A percentile compares a stretch with the other conserved stretches of the same genome.
Conservation (phyloP, 1,139 yeast species). For the Suhomyces panamericanus region DNA sequence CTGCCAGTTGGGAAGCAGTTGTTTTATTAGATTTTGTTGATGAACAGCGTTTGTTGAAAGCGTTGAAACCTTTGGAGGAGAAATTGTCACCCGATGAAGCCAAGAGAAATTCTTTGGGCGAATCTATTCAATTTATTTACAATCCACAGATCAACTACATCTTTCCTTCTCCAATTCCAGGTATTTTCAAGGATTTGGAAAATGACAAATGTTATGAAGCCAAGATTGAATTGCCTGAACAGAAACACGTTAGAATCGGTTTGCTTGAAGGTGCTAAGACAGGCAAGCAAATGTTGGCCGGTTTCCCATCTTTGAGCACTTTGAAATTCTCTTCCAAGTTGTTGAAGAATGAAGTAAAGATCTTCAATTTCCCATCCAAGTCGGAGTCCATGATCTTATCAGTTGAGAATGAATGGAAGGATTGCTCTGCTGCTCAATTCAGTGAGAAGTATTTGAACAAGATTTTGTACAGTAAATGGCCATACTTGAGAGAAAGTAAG, state of each 20-base stretch:
- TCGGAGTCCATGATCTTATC: slow-evolving; percentile 78
- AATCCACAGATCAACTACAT: slow-evolving; percentile 75
- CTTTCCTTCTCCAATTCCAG: slow-evolving; percentile 78
- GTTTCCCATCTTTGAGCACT: slow-evolving; percentile 82
- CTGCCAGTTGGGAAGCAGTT: slow-evolving; percentile 98
- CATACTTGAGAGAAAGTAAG: slow-evolving; percentile 79
- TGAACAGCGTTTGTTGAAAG: slow-evolving; percentile 67
- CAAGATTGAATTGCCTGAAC: slow-evolving; percentile 50
- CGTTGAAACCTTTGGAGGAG: slow-evolving; percentile 63
- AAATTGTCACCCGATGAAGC: slow-evolving; percentile 69
- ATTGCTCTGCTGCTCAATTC: slow-evolving; percentile 53
- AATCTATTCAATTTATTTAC: slow-evolving; percentile 62
- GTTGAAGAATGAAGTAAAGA: slow-evolving; percentile 63
- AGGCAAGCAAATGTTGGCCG: slow-evolving; percentile 75
- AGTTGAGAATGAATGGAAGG: slow-evolving; percentile 53
- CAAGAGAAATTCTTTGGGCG: slow-evolving; percentile 72
- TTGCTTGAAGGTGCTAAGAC: slow-evolving; percentile 65
- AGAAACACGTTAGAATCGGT: slow-evolving; percentile 55
- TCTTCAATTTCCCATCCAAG: slow-evolving; percentile 83
- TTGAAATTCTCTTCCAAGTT: slow-evolving; percentile 56
- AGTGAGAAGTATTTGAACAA: slow-evolving; percentile 61
- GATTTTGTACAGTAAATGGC: slow-evolving; percentile 80
- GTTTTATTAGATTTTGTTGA: slow-evolving; percentile 95
- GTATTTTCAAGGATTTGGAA: slow-evolving; percentile 72
- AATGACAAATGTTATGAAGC: slow-evolving; percentile 75